Evolutionary conservation across 208 protist species (phyloP).

Genomic region (Leptomonas seymouri): DNA sequence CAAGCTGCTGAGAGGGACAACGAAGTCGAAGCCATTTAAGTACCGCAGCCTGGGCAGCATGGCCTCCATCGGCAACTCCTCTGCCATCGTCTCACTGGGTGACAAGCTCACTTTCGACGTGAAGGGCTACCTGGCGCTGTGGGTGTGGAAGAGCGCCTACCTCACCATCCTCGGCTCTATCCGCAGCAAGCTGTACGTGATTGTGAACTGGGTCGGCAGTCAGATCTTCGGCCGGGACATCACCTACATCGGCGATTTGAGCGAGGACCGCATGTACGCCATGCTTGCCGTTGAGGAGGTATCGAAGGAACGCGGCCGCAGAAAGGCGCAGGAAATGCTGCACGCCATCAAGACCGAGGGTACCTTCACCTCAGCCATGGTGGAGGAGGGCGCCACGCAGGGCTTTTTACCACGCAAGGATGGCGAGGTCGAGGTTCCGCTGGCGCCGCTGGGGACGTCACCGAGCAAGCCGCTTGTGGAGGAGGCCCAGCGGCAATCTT

Average conservation of each 20-base stretch:
- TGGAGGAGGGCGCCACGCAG: conserved; percentile 35
- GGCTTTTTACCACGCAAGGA: conserved; percentile 49
- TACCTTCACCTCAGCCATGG: conserved; percentile 48
- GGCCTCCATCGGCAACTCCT: conserved; percentile 73
- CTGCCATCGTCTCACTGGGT: conserved; percentile 75
- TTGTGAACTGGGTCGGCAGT: conserved; percentile 85
- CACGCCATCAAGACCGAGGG: conserved; percentile 32
- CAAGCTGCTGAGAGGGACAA: conserved; percentile 36
- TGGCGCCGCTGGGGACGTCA: neutral
- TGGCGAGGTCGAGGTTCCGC: conserved; percentile 8
- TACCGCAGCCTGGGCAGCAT: conserved; percentile 86
- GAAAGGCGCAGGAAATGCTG: conserved; percentile 53
- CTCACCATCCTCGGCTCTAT: conserved; percentile 83
- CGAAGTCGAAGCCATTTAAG: conserved; percentile 48
- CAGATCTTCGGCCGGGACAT: conserved; percentile 82
- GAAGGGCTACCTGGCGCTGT: conserved; percentile 77
- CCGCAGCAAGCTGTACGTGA: conserved; percentile 82
- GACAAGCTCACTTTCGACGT: conserved; percentile 61
- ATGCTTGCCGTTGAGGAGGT: conserved; percentile 62
- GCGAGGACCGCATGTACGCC: conserved; percentile 71
- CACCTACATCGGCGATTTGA: conserved; percentile 86
- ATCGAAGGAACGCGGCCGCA: conserved; percentile 55
- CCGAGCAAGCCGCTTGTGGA: conserved; percentile 11
- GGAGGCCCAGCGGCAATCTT: too few species aligned
- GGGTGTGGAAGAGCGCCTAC: conserved; percentile 88